Percentiles rank a stretch among this genome's conserved stretches.
These are phyloP conservation scores for Coleophoma crateriformis DNA, from an alignment of 2,329 filamentous ascomycete genomes.

Conservation along the genomic window DNA sequence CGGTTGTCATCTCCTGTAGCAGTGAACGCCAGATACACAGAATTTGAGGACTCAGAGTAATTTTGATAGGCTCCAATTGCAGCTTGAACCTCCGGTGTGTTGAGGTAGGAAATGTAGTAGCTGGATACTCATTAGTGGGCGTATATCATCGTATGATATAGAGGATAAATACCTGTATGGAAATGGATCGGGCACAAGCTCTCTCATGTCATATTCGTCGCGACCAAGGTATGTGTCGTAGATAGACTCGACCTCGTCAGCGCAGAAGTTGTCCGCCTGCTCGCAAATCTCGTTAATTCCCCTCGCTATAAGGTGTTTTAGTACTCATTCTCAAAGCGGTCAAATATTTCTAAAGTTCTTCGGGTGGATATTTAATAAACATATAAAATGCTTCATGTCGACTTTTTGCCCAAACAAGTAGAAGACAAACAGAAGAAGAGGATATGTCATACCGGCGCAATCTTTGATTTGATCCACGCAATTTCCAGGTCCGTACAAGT, in stretches of 20 bases:
- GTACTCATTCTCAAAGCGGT: no score
- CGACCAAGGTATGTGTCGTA: constrained; percentile 45
- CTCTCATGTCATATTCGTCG: constrained; percentile 56
- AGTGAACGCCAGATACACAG: constrained; percentile 37
- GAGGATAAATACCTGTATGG: constrained; percentile 32
- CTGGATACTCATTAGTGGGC: neutral
- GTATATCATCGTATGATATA: neutral
- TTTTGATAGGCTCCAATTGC: constrained; percentile 56
- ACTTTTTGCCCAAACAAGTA: neutral
- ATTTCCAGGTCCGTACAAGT: constrained; percentile 54
- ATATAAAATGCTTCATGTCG: no score
- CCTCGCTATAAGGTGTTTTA: constrained; percentile 20
- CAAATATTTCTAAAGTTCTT: no score
- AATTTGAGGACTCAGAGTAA: constrained; percentile 41
- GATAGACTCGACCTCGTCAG: constrained; percentile 42
- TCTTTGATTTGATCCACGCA: constrained; percentile 51
- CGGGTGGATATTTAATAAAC: no score
- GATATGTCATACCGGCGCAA: constrained; percentile 34
- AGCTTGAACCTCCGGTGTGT: constrained; percentile 44
- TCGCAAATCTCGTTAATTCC: constrained; percentile 45
- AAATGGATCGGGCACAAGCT: constrained; percentile 50
- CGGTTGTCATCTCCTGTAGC: constrained; percentile 44
- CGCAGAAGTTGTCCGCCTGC: constrained; percentile 50
- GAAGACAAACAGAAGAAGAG: neutral
- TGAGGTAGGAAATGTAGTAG: constrained; percentile 53